Conservation (phyloP, 2,329 filamentous ascomycete species). For the Fusarium camptoceras region DNA sequence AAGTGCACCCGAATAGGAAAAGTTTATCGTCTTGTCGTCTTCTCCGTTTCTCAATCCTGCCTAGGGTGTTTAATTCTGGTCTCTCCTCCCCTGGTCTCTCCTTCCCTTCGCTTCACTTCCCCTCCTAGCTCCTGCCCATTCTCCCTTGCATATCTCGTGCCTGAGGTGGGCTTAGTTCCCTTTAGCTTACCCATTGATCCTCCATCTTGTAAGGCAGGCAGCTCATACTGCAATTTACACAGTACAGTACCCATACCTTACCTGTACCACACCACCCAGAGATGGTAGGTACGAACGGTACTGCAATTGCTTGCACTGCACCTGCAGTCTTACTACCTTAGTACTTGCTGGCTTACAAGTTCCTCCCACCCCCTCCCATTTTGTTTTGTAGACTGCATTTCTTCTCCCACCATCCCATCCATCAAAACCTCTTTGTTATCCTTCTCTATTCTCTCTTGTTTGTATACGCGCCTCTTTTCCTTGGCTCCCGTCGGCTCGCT, state of each 20-base stretch:
- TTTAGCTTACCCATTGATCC: constrained; percentile 14
- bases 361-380: constrained; percentile 35
- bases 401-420: constrained; percentile 1
- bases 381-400: constrained; percentile 11
- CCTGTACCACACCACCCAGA: constrained; percentile 14
- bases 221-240: constrained; percentile 20
- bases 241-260: background rate
- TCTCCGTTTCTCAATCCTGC: constrained; percentile 19
- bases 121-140: constrained; percentile 19
- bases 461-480: constrained; percentile 24
- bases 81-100: constrained; percentile 1
- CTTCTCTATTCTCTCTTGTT: constrained; percentile 13
- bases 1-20: constrained; percentile 24
- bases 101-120: constrained; percentile 30
- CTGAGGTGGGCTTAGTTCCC: constrained; percentile 25
- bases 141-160: constrained; percentile 15
- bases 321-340: constrained; percentile 10
- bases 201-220: constrained; percentile 5
- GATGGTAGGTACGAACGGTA: constrained; percentile 12
- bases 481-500: constrained; percentile 24
- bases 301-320: constrained; percentile 10
- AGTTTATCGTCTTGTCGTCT: constrained; percentile 18
- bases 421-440: constrained; percentile 21
- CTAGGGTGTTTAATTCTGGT: constrained; percentile 13
- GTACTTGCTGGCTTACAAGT: constrained; percentile 37